These are phyloP conservation scores for Daedalea quercina DNA, from an alignment of 768 basidiomycete species.

Conservation along the genomic window DNA sequence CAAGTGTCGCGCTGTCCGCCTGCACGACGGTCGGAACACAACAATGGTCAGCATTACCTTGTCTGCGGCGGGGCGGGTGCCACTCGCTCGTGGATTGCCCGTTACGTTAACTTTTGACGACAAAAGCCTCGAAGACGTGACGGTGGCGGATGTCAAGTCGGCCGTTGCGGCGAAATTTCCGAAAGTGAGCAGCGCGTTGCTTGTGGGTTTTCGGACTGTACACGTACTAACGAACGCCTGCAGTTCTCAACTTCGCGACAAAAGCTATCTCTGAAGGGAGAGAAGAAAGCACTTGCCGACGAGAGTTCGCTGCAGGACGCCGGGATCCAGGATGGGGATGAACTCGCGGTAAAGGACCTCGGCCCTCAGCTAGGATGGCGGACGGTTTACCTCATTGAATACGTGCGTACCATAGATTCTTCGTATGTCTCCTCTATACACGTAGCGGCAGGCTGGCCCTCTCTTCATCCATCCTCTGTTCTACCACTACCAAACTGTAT, in stretches of 20 bases:
- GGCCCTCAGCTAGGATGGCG: slow-evolving; percentile 87
- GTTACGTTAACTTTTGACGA: slow-evolving; percentile 40
- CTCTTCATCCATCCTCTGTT: slow-evolving; percentile 84
- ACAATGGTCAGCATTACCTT: slow-evolving; percentile 51
- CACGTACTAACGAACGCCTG: neutral
- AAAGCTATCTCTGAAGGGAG: slow-evolving; percentile 58
- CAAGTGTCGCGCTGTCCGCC: neutral
- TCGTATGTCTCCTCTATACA: neutral
- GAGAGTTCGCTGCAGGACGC: slow-evolving; percentile 51
- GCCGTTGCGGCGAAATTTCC: slow-evolving; percentile 52
- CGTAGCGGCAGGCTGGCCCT: slow-evolving; percentile 61
- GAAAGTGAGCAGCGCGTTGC: slow-evolving; percentile 28
- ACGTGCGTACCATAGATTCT: slow-evolving; percentile 48
- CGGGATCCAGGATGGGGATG: slow-evolving; percentile 53
- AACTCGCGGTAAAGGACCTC: slow-evolving; percentile 79
- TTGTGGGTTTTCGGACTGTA: neutral
- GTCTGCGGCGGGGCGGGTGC: slow-evolving; percentile 39
- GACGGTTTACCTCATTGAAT: slow-evolving; percentile 91
- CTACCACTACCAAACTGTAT: slow-evolving; percentile 60
- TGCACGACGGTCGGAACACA: too few relatives aligned
- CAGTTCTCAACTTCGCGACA: slow-evolving; percentile 74
- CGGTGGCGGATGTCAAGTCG: slow-evolving; percentile 63
- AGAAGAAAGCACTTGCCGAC: slow-evolving; percentile 57
- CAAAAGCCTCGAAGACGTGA: slow-evolving; percentile 39
- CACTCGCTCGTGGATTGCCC: slow-evolving; percentile 47